These are phyloP conservation scores for Picochlorum sp. DNA, from an alignment of 139 green algal species.

Conservation along the genomic window DNA sequence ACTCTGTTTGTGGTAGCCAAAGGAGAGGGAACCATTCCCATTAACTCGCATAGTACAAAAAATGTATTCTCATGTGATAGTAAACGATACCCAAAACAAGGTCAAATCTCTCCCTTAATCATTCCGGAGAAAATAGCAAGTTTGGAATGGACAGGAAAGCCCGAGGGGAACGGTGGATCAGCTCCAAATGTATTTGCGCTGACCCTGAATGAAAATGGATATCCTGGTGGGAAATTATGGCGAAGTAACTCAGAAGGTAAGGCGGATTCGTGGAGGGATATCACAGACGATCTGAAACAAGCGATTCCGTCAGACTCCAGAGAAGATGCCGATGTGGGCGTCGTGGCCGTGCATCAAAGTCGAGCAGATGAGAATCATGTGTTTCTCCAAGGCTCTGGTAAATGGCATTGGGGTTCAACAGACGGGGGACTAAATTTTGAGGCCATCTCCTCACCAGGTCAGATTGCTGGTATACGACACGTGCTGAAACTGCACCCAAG, in stretches of 20 bases:
- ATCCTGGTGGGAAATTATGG: constrained; percentile 28
- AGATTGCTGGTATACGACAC: constrained; percentile 11
- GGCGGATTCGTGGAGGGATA: constrained; percentile 22
- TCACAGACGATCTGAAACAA: constrained; percentile 16
- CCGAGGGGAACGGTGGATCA: too few relatives aligned
- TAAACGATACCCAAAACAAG: constrained; percentile 22
- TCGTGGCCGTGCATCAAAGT: constrained; percentile 25
- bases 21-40: too few relatives aligned
- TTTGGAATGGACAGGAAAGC: not conserved
- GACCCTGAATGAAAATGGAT: constrained; percentile 6
- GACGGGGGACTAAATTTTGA: constrained; percentile 32
- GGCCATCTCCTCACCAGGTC: constrained; percentile 12
- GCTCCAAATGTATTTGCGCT: constrained; percentile 27
- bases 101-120: constrained; percentile 16
- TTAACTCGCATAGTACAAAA: too few relatives aligned
- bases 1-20: too few relatives aligned
- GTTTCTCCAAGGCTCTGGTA: constrained; percentile 27
- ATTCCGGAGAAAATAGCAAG: not conserved
- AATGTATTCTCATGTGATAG: not conserved
- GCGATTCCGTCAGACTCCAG: not conserved
- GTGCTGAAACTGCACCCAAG: constrained; percentile 33
- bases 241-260: constrained; percentile 25
- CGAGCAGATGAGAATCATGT: constrained; percentile 14
- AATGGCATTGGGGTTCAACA: constrained; percentile 19
- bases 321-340: constrained; percentile 4